A percentile compares a stretch with the other conserved stretches of the same genome.
phyloP scores from a whole-genome alignment of 768 basidiomycete species.

The Termitomyces sp. region DNA sequence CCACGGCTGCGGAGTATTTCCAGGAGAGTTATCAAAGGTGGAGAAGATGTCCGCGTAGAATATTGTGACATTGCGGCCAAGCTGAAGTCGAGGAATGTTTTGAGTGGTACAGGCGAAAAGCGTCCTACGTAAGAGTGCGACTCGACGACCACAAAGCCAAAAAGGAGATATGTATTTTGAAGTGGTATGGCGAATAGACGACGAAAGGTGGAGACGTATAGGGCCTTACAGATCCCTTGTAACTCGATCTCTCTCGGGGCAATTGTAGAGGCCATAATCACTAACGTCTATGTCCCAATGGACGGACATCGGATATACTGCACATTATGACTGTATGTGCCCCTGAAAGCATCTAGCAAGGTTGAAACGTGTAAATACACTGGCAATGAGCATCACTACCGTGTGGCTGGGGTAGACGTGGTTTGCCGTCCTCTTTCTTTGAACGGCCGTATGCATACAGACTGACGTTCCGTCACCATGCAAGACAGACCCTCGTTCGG shows the following conservation, averaged over 20 bases:
- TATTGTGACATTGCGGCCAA: slow-evolving; percentile 15
- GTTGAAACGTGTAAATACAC: background rate
- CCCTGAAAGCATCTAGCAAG: no score
- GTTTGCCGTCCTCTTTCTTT: background rate
- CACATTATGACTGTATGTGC: background rate
- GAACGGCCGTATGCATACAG: background rate
- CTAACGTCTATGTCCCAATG: background rate
- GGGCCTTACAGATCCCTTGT: background rate
- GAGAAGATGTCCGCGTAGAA: slow-evolving; percentile 16
- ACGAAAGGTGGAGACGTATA: background rate
- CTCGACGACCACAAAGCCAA: background rate
- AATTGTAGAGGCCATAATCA: background rate
- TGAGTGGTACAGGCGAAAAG: background rate
- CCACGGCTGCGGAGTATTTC: slow-evolving; percentile 62
- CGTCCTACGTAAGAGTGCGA: background rate
- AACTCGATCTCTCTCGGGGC: background rate
- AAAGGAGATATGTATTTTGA: background rate
- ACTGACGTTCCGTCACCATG: no score
- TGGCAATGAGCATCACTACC: background rate
- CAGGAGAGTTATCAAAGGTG: slow-evolving; percentile 50
- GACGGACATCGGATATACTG: background rate
- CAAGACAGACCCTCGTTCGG: background rate
- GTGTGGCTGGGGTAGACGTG: background rate
- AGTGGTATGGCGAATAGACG: background rate
- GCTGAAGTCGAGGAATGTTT: background rate